phyloP scores from a whole-genome alignment of 1,284 basidiomycete species.

The Afroboletus lepidellus region DNA sequence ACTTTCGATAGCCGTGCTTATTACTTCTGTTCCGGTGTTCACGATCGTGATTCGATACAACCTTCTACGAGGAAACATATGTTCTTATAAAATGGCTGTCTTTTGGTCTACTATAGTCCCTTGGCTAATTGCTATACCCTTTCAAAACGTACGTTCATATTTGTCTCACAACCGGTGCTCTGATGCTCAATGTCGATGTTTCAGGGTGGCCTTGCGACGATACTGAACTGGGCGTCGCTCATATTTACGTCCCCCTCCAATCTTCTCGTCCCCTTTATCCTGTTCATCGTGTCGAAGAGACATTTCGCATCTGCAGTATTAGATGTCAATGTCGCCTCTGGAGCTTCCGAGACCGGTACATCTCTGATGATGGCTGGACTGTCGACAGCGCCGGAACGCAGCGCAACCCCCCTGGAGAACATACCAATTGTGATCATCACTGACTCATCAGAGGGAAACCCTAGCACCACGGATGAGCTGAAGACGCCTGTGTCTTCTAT shows the following conservation, averaged over 20 bases:
- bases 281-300: conserved; percentile 23
- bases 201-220: conserved; percentile 14
- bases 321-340: conserved; percentile 10
- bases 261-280: conserved; percentile 24
- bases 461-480: background rate
- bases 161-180: background rate
- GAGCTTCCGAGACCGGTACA: background rate
- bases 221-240: conserved; percentile 29
- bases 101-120: conserved; percentile 27
- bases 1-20: conserved; percentile 22
- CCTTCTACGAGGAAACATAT: conserved; percentile 26
- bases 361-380: background rate
- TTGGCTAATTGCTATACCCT: conserved; percentile 24
- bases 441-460: conserved; percentile 7
- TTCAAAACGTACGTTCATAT: conserved; percentile 22
- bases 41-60: conserved; percentile 27
- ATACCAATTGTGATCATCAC: conserved; percentile 23
- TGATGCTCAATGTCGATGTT: background rate
- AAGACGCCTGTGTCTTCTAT: conserved; percentile 11
- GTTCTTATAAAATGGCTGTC: conserved; percentile 24
- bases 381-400: background rate
- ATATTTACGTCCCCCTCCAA: conserved; percentile 25
- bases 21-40: conserved; percentile 27
- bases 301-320: conserved; percentile 21
- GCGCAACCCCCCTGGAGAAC: conserved; percentile 2